Conservation (phyloP, 208 protist species). For the Novymonas esmeraldas region DNA sequence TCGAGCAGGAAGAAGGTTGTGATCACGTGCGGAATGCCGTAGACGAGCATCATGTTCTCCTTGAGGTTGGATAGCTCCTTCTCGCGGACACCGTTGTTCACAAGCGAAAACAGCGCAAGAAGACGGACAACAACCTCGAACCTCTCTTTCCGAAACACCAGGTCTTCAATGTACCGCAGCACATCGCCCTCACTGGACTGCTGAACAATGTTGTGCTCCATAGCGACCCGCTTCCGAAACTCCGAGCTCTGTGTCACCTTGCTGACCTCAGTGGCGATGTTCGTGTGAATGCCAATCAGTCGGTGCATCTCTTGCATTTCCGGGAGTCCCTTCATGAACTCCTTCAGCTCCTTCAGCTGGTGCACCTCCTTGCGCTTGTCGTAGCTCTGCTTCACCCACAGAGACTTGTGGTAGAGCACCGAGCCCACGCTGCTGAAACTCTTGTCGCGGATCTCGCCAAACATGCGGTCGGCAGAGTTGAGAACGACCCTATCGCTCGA, state of each 20-base stretch:
- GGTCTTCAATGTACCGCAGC: slow-evolving; percentile 85
- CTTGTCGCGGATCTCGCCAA: slow-evolving; percentile 80
- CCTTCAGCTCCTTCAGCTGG: slow-evolving; percentile 86
- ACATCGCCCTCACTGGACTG: slow-evolving; percentile 67
- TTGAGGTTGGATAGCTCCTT: slow-evolving; percentile 73
- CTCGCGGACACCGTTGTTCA: slow-evolving; percentile 76
- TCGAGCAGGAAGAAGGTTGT: slow-evolving; percentile 61
- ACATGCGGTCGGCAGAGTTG: slow-evolving; percentile 69
- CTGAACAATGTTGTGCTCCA: slow-evolving; percentile 85
- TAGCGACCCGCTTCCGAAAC: slow-evolving; percentile 65
- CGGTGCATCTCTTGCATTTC: slow-evolving; percentile 89
- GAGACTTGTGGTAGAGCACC: slow-evolving; percentile 80
- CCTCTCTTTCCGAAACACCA: slow-evolving; percentile 60
- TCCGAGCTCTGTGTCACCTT: slow-evolving; percentile 67
- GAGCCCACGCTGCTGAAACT: slow-evolving; percentile 76
- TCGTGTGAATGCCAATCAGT: slow-evolving; percentile 79
- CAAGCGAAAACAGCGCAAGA: slow-evolving; percentile 81
- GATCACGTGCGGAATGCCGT: slow-evolving; percentile 83
- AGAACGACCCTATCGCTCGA: slow-evolving; percentile 38
- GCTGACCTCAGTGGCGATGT: slow-evolving; percentile 77
- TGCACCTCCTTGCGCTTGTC: slow-evolving; percentile 84
- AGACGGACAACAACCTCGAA: slow-evolving; percentile 73
- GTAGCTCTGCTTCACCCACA: slow-evolving; percentile 88
- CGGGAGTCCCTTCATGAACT: slow-evolving; percentile 87
- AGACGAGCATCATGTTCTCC: slow-evolving; percentile 83